Conservation (phyloP, 768 basidiomycete genomes). For the Tubosaeta brunneosetosa region DNA sequence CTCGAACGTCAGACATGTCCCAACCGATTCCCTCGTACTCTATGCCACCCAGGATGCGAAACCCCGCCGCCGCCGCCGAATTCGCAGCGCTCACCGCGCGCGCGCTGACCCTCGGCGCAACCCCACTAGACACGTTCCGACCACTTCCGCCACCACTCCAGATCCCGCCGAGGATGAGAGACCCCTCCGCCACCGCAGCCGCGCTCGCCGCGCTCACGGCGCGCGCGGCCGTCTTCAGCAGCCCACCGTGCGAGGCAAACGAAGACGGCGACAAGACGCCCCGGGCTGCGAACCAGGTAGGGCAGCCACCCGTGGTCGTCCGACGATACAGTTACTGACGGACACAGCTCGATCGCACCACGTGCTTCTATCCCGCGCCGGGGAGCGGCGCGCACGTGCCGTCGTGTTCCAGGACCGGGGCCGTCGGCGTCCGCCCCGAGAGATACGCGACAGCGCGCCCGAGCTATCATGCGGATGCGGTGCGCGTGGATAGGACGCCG, state of each 20-base stretch:
- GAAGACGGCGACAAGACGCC: neutral
- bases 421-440: constrained; percentile 4
- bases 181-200: too few species aligned
- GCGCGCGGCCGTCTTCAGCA: too few species aligned
- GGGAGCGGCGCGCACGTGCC: constrained; percentile 12
- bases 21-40: neutral
- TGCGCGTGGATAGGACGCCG: neutral
- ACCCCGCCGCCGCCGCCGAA: neutral
- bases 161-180: too few species aligned
- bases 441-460: neutral
- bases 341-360: constrained; percentile 33
- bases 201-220: too few species aligned
- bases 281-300: neutral
- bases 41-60: neutral
- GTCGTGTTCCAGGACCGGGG: constrained; percentile 7
- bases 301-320: neutral
- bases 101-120: neutral
- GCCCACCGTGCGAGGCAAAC: neutral
- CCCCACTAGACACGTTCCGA: too few species aligned
- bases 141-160: too few species aligned
- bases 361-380: constrained; percentile 40
- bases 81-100: neutral
- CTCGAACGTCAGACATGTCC: neutral
- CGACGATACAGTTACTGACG: neutral
- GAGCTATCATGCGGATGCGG: neutral